Conservation (phyloP, 331 rosid species). For the Erythrophleum ivorense region DNA sequence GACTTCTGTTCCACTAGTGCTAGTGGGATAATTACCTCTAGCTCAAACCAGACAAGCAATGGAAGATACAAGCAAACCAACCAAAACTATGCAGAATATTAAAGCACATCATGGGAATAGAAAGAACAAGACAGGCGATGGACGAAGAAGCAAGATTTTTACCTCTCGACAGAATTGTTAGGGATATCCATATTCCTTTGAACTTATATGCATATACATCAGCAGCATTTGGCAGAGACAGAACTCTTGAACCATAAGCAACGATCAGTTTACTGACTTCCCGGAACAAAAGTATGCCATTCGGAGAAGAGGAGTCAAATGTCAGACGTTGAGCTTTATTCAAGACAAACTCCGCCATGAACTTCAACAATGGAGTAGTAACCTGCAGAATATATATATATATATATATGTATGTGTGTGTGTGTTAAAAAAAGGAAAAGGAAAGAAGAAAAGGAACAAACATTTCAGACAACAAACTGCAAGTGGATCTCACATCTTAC, state of each 20-base stretch:
- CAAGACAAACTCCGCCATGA: conserved; percentile 94
- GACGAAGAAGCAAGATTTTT: conserved; percentile 38
- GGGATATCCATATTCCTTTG: conserved; percentile 97
- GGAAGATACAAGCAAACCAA: conserved; percentile 20
- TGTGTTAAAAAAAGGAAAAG: neutral
- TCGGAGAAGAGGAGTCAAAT: conserved; percentile 98
- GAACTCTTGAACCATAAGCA: conserved; percentile 93
- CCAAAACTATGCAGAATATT: conserved; percentile 20
- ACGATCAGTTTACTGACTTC: conserved; percentile 97
- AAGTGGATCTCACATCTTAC: neutral
- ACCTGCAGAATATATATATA: conserved; percentile 57
- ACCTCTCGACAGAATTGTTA: conserved; percentile 87
- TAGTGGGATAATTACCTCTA: neutral
- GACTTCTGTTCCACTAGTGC: neutral
- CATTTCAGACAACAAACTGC: conserved; percentile 5
- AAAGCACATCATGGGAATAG: conserved; percentile 20
- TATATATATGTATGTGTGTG: no score
- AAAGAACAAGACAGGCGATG: conserved; percentile 27
- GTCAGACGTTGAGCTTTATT: conserved; percentile 99
- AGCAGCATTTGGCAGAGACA: conserved; percentile 86
- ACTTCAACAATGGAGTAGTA: conserved; percentile 93
- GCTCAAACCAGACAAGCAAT: neutral
- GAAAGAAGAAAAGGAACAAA: conserved; percentile 1
- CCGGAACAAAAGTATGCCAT: conserved; percentile 98
- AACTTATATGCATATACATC: conserved; percentile 89